phyloP scores from a whole-genome alignment of 2,329 filamentous ascomycete genomes.

The Anisogramma anomala region DNA sequence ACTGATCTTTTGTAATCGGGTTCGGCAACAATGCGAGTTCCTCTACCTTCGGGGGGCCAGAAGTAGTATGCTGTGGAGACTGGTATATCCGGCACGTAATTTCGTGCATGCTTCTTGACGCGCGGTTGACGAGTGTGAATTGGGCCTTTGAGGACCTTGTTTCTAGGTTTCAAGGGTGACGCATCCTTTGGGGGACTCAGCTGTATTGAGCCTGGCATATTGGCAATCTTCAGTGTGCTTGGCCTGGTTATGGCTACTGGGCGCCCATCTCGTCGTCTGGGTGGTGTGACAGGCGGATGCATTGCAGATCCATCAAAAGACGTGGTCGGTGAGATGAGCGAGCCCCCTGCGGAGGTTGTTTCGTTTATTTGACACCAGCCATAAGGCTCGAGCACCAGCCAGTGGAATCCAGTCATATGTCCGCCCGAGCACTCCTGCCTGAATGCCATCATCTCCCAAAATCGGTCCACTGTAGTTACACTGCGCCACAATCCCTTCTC shows the following conservation, averaged over 20 bases:
- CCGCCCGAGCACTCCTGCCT: slow-evolving; percentile 92
- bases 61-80: slow-evolving; percentile 49
- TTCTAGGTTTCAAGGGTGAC: slow-evolving; percentile 29
- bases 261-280: slow-evolving; percentile 17
- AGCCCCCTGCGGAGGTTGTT: slow-evolving; percentile 9
- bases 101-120: slow-evolving; percentile 47
- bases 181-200: slow-evolving; percentile 17
- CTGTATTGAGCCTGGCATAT: slow-evolving; percentile 24
- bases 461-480: slow-evolving; percentile 73
- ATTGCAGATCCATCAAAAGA: slow-evolving; percentile 19
- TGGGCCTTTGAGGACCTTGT: slow-evolving; percentile 41
- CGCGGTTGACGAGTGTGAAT: slow-evolving; percentile 54
- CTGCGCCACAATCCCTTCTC: slow-evolving; percentile 66
- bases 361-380: slow-evolving; percentile 6
- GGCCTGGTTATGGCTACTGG: slow-evolving; percentile 16
- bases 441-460: slow-evolving; percentile 98
- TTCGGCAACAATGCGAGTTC: slow-evolving; percentile 51
- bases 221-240: slow-evolving; percentile 17
- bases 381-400: slow-evolving; percentile 67
- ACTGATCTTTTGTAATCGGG: slow-evolving; percentile 54
- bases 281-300: slow-evolving; percentile 22
- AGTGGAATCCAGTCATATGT: slow-evolving; percentile 84
- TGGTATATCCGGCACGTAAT: slow-evolving; percentile 38
- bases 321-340: slow-evolving; percentile 20
- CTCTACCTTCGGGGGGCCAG: slow-evolving; percentile 53